Base-by-base conservation (phyloP, 2,329 filamentous ascomycete genomes). In the Cryphonectria radicalis region DNA sequence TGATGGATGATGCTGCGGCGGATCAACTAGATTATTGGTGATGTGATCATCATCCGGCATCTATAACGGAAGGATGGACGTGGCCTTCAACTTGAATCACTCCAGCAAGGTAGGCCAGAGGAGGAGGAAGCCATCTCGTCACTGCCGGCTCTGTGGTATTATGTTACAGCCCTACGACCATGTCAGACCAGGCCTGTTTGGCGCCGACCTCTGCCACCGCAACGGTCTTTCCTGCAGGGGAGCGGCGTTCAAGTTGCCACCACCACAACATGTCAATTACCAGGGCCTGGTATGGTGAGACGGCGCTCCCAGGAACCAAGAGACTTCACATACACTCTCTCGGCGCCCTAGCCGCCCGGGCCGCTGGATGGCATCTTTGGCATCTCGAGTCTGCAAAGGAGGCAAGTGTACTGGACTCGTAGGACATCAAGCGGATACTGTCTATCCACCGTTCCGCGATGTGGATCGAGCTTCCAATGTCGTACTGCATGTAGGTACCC, bases 401-500 rank as follows among this genome's bases (percentile, higher is more conserved):
- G 53, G 53, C 25, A 28, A 57, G 53, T 19, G 55, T 35, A 8
- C 14, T 19, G 25, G 17, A 13, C 6, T 35, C 28, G 17, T 32
- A 13, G 28, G 55, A 7, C n/a, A 8, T 37, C 28, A 25, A 63
- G 63, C 63, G 67, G 70, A 46, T 46, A 63, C 70, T 66, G 67
- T 72, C 63, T 43, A 69, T 28, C 70, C 70, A 72, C 63, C 70
- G 53, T 70, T 72, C 70, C 70, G 67, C 70, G 59, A 19, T 62
- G 53, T 63, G 50, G 32, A 46, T 46, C 50, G 42, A 42, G 25
- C 40, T 32, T 46, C 42, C 28, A 63, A 64, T 69, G 67, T 60
- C 67, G 42, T 67, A 63, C 67, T 43, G 67, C 57, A 35, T 19
- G 4, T 3, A 53, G 46, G 53, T 63, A 59, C 67, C n/a, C 37